phyloP scores from a whole-genome alignment of 129 eudicot species.

The Flaveria trinervia region DNA sequence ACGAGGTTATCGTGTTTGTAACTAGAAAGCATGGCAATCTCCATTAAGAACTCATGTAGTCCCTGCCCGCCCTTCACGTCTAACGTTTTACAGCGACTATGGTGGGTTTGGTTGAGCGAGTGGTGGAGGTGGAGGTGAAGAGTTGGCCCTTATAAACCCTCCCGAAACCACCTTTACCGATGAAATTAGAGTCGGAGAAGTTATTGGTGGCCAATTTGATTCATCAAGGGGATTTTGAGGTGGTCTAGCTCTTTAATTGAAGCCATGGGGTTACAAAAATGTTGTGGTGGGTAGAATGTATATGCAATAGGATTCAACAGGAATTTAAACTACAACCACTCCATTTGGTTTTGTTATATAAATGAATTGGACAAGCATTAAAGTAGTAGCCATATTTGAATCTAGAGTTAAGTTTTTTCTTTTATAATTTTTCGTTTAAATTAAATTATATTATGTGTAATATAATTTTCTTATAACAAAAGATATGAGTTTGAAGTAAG shows the following conservation, averaged over 20 bases:
- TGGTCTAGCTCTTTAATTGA: slow-evolving; percentile 15
- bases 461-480: background rate
- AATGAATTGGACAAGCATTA: background rate
- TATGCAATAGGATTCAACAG: background rate
- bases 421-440: background rate
- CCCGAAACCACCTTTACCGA: slow-evolving; percentile 32
- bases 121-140: background rate
- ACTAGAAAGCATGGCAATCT: slow-evolving; percentile 22
- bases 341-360: background rate
- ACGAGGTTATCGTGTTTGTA: slow-evolving; percentile 29
- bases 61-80: slow-evolving; percentile 21
- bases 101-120: background rate
- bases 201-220: slow-evolving; percentile 28
- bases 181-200: slow-evolving; percentile 13
- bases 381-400: background rate
- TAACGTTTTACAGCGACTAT: slow-evolving; percentile 28
- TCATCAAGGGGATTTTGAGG: slow-evolving; percentile 25
- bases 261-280: slow-evolving; percentile 16
- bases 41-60: slow-evolving; percentile 22
- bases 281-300: background rate
- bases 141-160: slow-evolving; percentile 33
- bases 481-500: background rate
- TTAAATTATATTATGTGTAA: background rate
- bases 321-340: background rate
- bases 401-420: background rate